These are phyloP conservation scores for Vigna mungo DNA, from an alignment of 306 rosid species.

Conservation along the genomic window DNA sequence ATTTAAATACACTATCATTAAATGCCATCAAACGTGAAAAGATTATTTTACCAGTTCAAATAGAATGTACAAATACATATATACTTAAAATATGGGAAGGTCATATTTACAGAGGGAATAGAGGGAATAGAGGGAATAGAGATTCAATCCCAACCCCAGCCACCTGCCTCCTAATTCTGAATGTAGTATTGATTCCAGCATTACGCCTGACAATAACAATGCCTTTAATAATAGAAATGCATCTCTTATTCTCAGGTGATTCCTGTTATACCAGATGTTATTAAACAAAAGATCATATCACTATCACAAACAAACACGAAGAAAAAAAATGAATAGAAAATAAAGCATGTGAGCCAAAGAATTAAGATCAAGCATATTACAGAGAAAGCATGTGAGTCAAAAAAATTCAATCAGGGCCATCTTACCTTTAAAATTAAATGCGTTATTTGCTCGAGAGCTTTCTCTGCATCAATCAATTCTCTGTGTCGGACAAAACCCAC, in stretches of 20 bases:
- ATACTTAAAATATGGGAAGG: slow-evolving; percentile 29
- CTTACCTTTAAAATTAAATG: no score
- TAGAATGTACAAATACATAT: slow-evolving; percentile 24
- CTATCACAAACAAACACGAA: not conserved
- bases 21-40: not conserved
- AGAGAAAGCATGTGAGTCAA: no score
- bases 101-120: slow-evolving; percentile 73
- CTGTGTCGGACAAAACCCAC: no score
- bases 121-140: no score
- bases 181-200: slow-evolving; percentile 81
- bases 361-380: no score
- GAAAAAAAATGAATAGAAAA: slow-evolving; percentile 10
- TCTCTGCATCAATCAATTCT: no score
- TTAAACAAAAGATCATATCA: slow-evolving; percentile 7
- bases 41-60: not conserved
- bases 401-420: no score
- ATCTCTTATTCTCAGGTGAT: slow-evolving; percentile 98
- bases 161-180: slow-evolving; percentile 86
- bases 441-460: no score
- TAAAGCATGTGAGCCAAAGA: not conserved
- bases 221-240: slow-evolving; percentile 84
- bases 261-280: slow-evolving; percentile 59
- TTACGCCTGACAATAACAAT: slow-evolving; percentile 92
- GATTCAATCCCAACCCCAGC: slow-evolving; percentile 94
- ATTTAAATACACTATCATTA: not conserved